These are phyloP conservation scores for Trapa incisa DNA, from an alignment of 345 rosid species.

Conservation along the genomic window DNA sequence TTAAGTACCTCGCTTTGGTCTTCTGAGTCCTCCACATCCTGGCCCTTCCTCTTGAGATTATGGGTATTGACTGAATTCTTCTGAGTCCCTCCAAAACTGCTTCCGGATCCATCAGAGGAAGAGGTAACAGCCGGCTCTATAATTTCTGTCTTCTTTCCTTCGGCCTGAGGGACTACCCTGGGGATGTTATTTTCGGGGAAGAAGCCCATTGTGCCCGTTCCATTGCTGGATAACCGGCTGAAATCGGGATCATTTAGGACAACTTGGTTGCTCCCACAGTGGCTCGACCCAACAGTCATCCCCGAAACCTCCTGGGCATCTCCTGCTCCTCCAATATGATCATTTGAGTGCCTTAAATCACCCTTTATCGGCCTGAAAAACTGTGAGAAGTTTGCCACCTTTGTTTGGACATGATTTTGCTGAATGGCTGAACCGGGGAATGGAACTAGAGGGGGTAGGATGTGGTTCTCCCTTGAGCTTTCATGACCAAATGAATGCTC, in stretches of 20 bases:
- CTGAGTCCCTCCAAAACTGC: conserved; percentile 32
- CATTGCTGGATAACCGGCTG: conserved; percentile 31
- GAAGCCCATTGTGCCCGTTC: conserved; percentile 18
- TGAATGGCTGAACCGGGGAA: conserved; percentile 11
- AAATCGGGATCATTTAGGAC: conserved; percentile 20
- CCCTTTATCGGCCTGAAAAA: conserved; percentile 10
- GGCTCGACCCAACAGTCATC: conserved; percentile 52
- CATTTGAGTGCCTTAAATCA: conserved; percentile 1
- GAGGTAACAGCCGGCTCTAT: conserved; percentile 30
- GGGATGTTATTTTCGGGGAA: conserved; percentile 16
- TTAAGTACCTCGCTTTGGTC: conserved; percentile 47
- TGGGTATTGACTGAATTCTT: conserved; percentile 27
- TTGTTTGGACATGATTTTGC: conserved; percentile 17
- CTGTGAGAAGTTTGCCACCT: conserved; percentile 16
- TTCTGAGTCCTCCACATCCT: conserved; percentile 38
- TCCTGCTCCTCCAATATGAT: conserved; percentile 11
- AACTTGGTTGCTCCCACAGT: conserved; percentile 45
- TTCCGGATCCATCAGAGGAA: conserved; percentile 64
- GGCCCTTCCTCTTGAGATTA: conserved; percentile 46
- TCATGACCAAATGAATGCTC: neutral
- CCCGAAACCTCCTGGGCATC: conserved; percentile 31
- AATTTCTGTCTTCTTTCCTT: no score
- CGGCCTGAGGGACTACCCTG: conserved; percentile 6
- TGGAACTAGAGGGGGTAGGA: conserved; percentile 41
- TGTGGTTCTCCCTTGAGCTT: conserved; percentile 8